Base-by-base conservation (phyloP, 441 rosid genomes). In the Geranium incanum region DNA sequence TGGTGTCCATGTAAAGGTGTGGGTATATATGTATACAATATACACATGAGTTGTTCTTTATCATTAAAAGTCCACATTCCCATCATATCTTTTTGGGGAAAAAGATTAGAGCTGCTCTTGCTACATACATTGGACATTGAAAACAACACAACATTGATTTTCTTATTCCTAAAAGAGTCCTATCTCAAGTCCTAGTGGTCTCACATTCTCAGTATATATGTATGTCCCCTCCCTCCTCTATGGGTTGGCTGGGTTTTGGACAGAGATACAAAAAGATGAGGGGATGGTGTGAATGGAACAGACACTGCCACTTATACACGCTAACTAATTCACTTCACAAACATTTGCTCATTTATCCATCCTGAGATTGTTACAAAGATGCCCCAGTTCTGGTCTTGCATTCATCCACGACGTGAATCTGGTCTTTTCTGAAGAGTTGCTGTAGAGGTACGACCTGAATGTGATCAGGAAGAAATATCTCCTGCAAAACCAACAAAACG, bases 351-450 rank as follows among this genome's bases (percentile, higher is more conserved):
- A 95, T 78, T 89, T 87, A 73, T 91, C 95, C 67, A 95, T 88
- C 79, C 95, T 88, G 64, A 95, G 91, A 78, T 88, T 88, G 75
- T 86, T 86, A 83, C 95, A 91, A 66, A 95, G 94, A 85, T 92
- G 89, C 69, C 97, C 90, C 41, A 95, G 93, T 78, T 95, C 99
- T 3, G 99, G 99, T 71, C 98, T 86, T 3, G 92, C 88, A 36
- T 82, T 75, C 95, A 92, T 88, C 99, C 99, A 95, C n/a, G 87
- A 79, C 38, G 81, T 13, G 75, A 95, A 95, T 18, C 73, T 71
- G 70, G 84, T 83, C 80, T 87, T 91, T 1, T 77, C 78, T 16
- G 90, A 86, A 5, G 86, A 81, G 0, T 89, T 72, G 85, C 89
- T 72, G 77, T 95, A 88, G 3, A 95, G 95, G 75, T 91, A 95